Conservation (phyloP, 129 eudicot species). For the Erigeron canadensis region DNA sequence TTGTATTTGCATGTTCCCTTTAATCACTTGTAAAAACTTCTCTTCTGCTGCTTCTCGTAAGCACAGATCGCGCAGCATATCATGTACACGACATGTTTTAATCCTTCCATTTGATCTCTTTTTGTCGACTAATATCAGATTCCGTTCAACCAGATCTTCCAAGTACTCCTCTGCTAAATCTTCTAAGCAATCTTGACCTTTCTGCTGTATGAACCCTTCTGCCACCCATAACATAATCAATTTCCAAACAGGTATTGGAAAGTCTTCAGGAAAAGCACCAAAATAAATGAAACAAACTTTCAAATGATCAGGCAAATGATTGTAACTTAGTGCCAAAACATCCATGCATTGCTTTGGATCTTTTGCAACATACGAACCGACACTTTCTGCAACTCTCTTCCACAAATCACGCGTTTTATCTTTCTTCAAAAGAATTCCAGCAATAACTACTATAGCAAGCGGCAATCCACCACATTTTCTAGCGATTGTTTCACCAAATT, state of each 20-base stretch:
- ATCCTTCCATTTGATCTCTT: conserved; percentile 38
- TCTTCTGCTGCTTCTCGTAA: conserved; percentile 36
- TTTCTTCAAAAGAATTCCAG: conserved; percentile 41
- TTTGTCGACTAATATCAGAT: conserved; percentile 34
- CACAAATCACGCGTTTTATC: conserved; percentile 43
- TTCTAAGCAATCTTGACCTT: conserved; percentile 39
- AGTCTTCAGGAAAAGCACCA: conserved; percentile 45
- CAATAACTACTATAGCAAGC: conserved; percentile 46
- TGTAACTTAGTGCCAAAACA: conserved; percentile 37
- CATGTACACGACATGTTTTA: conserved; percentile 46
- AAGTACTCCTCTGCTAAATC: conserved; percentile 46
- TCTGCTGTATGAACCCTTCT: conserved; percentile 47
- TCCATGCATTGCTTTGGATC: conserved; percentile 44
- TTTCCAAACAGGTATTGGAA: conserved; percentile 40
- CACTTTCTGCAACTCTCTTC: conserved; percentile 46
- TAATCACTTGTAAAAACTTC: conserved; percentile 44
- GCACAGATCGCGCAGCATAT: conserved; percentile 39
- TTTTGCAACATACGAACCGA: conserved; percentile 47
- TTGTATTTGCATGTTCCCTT: not conserved
- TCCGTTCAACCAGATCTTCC: conserved; percentile 45
- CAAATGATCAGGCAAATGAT: conserved; percentile 44
- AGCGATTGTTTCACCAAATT: conserved; percentile 35
- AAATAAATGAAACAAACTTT: conserved; percentile 50
- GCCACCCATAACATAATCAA: conserved; percentile 49
- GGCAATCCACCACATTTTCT: conserved; percentile 42